Conservation (phyloP, 106 monocot species). For the Platanthera guangdongensis region DNA sequence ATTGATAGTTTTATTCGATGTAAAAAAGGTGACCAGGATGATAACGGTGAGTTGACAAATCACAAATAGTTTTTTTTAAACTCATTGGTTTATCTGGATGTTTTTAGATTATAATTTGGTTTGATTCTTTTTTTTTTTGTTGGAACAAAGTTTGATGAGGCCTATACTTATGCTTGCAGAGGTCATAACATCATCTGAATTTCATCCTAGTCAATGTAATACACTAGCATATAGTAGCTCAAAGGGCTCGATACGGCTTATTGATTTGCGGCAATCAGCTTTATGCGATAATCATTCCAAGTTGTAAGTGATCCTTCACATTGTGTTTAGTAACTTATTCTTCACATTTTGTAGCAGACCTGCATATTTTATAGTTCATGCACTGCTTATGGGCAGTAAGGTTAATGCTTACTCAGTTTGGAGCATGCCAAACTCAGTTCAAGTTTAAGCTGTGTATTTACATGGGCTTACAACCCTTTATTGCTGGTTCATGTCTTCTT, state of each 20-base stretch:
- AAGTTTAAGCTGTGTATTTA: too few species aligned
- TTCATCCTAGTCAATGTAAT: constrained; percentile 63
- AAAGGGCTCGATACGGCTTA: constrained; percentile 83
- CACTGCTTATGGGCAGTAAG: too few species aligned
- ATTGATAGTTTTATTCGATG: background rate
- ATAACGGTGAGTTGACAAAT: background rate
- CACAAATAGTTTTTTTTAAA: background rate
- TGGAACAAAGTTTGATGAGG: background rate
- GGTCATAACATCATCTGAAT: background rate
- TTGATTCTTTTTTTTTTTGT: background rate
- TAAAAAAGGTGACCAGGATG: background rate
- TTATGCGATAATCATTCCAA: constrained; percentile 78
- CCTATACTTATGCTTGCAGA: background rate
- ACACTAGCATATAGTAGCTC: constrained; percentile 96
- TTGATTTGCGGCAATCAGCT: constrained; percentile 92
- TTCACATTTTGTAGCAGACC: background rate
- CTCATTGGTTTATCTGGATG: background rate
- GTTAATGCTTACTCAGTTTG: too few species aligned
- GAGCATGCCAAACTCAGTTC: too few species aligned
- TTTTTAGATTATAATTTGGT: background rate
- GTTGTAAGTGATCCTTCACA: background rate
- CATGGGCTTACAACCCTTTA: too few species aligned
- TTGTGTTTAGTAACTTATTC: background rate
- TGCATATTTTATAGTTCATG: background rate
- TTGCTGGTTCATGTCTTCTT: too few species aligned